A percentile compares a stretch with the other conserved stretches of the same genome.
These are phyloP conservation scores for Isoetes taiwanensis DNA, from an alignment of 75 land plant genomes.

Conservation along the genomic window DNA sequence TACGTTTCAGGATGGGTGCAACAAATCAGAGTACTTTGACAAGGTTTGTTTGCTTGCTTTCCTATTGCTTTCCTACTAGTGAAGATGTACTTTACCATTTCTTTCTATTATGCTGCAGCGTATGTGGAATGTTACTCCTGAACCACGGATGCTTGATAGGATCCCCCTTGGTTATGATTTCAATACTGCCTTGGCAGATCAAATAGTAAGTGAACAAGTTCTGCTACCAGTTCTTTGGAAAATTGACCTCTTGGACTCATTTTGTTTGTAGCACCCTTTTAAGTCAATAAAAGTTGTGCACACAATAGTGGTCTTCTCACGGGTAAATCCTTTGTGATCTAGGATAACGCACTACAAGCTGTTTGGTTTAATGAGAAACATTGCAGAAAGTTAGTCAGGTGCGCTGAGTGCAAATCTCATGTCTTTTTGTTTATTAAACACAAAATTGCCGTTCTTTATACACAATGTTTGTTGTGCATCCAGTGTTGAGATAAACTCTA, in stretches of 20 bases:
- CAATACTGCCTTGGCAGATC: conserved; percentile 59
- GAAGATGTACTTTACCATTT: no score
- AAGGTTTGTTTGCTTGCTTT: no score
- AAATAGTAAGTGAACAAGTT: conserved; percentile 42
- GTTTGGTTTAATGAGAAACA: conserved; percentile 44
- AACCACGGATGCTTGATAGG: conserved; percentile 39
- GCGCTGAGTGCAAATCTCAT: not conserved
- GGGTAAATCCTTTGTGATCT: no score
- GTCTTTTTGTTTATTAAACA: not conserved
- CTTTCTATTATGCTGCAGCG: conserved; percentile 14
- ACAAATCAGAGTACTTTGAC: no score
- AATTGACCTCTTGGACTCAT: no score
- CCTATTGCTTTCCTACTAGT: no score
- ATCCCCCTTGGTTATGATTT: conserved; percentile 52
- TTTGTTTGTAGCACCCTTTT: no score
- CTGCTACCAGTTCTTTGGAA: no score
- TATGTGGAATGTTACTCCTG: conserved; percentile 80
- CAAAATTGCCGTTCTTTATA: not conserved
- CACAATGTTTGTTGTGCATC: conserved; percentile 9
- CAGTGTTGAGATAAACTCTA: conserved; percentile 34
- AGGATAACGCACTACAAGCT: conserved; percentile 83
- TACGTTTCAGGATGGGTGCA: no score
- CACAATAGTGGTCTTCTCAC: no score
- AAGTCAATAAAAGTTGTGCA: no score
- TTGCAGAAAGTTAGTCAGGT: conserved; percentile 36